Base-by-base conservation (phyloP, 2,329 filamentous ascomycete species). In the Aciculosporium take region DNA sequence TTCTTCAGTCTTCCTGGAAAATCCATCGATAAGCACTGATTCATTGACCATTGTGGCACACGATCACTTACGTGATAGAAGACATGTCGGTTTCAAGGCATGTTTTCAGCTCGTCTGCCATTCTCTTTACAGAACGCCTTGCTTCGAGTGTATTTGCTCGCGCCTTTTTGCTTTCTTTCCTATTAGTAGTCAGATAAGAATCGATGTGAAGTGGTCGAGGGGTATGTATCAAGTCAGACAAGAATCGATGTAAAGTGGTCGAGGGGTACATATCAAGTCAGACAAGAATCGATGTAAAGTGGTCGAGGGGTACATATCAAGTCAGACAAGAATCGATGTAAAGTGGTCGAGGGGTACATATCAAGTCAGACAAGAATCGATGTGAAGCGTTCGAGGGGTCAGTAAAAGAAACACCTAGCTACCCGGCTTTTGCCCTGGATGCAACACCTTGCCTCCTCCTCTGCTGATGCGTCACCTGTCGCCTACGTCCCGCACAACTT, bases 1-100 rank as follows among this genome's bases (percentile, higher is more conserved):
- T 20, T 38, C 25, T 23, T 31, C 31, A 18, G 25, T 27, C 31
- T 12, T 18, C n/a, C 27, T 42, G 25, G 6, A 18, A 20, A 8
- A 21, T 9, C 6, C 3, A 7, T 33, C 8, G 9, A 8, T 31
- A 13, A 35, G 15, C 2, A 25, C 3, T 37, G 2, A 29, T 20
- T 13, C 2, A 13, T 6, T 31, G 5, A 5, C 3, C 18, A 15
- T 7, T 7, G 31, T 43, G 10, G 20, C 40, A 42, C 10, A 41
- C 38, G 2, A 29, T 8, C 15, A 40, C 48, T 17, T 34, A 45
- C 43, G 15, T 4, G 10, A 15, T 30, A 10, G 23, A 27, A 28
- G 17, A 29, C 13, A 44, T 21, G 5, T 40, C 24, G 7, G 23
- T 15, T 30, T 46, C 35, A 17, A 46, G 39, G 12, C 31, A 37